Evolutionary conservation across 129 eudicot species (phyloP).

Genomic region (Silybum marianum): DNA sequence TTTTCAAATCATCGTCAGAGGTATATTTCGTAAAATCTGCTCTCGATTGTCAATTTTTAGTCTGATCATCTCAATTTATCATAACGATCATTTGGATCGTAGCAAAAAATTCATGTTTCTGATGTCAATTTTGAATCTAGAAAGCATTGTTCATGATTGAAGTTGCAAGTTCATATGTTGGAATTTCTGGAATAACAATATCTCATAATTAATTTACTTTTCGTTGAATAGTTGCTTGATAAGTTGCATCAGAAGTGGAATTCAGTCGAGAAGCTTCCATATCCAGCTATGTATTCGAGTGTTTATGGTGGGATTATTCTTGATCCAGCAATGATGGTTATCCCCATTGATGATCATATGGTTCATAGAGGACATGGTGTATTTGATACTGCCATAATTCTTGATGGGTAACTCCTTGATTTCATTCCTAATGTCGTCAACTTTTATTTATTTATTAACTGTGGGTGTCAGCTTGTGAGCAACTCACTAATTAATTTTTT

Average conservation of each 20-base stretch:
- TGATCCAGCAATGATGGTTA: conserved; percentile 95
- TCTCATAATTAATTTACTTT: background rate
- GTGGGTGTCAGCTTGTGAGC: no score
- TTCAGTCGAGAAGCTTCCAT: conserved; percentile 56
- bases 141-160: background rate
- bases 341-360: conserved; percentile 97
- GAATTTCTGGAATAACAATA: background rate
- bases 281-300: conserved; percentile 96
- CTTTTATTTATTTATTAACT: no score
- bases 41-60: background rate
- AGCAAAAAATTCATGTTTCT: background rate
- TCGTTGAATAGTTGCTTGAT: conserved; percentile 53
- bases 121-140: background rate
- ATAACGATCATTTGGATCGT: background rate
- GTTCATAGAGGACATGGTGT: conserved; percentile 95
- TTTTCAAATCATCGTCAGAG: conserved; percentile 69
- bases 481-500: no score
- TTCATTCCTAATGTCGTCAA: background rate
- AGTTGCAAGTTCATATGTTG: background rate
- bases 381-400: conserved; percentile 74
- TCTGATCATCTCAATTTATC: conserved; percentile 3
- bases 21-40: conserved; percentile 17
- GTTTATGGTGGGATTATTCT: conserved; percentile 85
- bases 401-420: conserved; percentile 57
- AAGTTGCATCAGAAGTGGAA: conserved; percentile 81